Conservation (phyloP, 768 basidiomycete species). For the Boletus rubroflammeus region DNA sequence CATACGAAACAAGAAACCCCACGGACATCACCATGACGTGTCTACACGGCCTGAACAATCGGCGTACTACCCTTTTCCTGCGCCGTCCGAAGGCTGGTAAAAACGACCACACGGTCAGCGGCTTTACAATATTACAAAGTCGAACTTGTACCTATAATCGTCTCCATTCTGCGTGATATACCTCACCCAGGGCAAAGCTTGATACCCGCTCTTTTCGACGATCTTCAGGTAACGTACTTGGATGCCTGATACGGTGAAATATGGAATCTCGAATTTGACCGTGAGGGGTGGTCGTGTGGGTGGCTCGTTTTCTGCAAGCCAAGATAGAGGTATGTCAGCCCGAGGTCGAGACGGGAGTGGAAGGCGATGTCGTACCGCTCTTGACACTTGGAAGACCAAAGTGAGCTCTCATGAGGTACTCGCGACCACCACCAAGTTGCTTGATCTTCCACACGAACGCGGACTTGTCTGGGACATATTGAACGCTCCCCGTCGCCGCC, state of each 20-base stretch:
- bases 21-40: background rate
- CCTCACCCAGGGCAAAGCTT: slow-evolving; percentile 93
- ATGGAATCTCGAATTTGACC: slow-evolving; percentile 97
- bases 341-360: background rate
- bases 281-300: slow-evolving; percentile 87
- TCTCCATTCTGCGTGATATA: slow-evolving; percentile 92
- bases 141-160: slow-evolving; percentile 68
- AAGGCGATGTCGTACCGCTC: slow-evolving; percentile 55
- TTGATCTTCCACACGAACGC: slow-evolving; percentile 99
- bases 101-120: background rate
- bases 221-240: slow-evolving; percentile 98
- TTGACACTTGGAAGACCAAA: slow-evolving; percentile 94
- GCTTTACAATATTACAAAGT: background rate
- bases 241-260: slow-evolving; percentile 96
- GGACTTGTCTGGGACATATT: slow-evolving; percentile 96
- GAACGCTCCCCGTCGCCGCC: slow-evolving; percentile 94
- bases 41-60: slow-evolving; percentile 37
- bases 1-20: background rate
- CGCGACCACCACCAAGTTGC: slow-evolving; percentile 90
- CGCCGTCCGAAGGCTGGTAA: slow-evolving; percentile 58
- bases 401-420: slow-evolving; percentile 97
- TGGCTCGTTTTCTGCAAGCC: slow-evolving; percentile 59
- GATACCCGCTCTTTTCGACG: slow-evolving; percentile 97
- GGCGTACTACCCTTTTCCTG: slow-evolving; percentile 70
- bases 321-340: slow-evolving; percentile 32